phyloP scores from a whole-genome alignment of 805 yeast genomes.

The Metschnikowia arizonensis region DNA sequence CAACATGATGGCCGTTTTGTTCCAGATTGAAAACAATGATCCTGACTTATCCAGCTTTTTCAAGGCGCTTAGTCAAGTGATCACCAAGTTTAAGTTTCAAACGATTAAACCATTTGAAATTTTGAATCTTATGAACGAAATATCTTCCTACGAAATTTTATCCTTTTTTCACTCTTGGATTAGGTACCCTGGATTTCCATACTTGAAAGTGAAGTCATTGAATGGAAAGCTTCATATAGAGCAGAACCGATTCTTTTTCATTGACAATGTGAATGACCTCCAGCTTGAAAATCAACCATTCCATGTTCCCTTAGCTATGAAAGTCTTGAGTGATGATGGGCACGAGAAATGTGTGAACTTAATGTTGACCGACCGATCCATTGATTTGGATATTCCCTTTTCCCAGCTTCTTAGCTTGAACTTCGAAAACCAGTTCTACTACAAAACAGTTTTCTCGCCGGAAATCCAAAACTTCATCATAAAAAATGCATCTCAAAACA shows the following conservation, averaged over 20 bases:
- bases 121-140: conserved; percentile 44
- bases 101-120: conserved; percentile 48
- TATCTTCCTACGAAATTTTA: conserved; percentile 40
- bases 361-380: conserved; percentile 42
- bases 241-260: conserved; percentile 37
- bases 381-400: conserved; percentile 27
- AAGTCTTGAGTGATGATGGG: conserved; percentile 28
- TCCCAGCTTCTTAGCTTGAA: conserved; percentile 40
- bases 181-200: conserved; percentile 56
- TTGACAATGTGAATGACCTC: conserved; percentile 21
- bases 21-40: conserved; percentile 26
- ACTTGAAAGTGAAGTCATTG: conserved; percentile 36
- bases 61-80: conserved; percentile 35
- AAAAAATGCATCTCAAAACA: conserved; percentile 21
- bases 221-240: conserved; percentile 26
- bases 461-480: conserved; percentile 15
- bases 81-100: conserved; percentile 31
- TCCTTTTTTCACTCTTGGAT: conserved; percentile 59
- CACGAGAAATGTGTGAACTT: conserved; percentile 28
- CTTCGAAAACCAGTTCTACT: conserved; percentile 44
- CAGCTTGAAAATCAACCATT: conserved; percentile 54
- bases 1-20: conserved; percentile 47
- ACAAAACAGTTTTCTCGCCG: conserved; percentile 45
- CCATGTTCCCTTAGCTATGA: conserved; percentile 56
- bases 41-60: conserved; percentile 28